Percentiles rank a stretch among this genome's conserved stretches.
Conservation (phyloP, 257 asterid genomes). For the Ocimum tenuiflorum region DNA sequence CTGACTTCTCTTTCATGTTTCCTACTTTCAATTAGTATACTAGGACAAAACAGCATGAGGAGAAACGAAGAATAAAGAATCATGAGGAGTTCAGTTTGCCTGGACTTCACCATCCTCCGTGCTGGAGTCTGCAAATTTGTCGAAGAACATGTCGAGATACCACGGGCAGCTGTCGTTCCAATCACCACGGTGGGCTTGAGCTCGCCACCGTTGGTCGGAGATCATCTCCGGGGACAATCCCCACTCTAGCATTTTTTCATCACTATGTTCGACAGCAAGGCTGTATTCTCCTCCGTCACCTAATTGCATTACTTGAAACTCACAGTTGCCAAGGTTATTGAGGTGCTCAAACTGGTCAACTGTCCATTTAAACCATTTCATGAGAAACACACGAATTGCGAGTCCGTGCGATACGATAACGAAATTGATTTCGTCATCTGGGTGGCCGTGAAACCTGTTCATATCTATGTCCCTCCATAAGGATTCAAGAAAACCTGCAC, state of each 20-base stretch:
- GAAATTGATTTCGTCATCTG: constrained; percentile 40
- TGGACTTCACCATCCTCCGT: constrained; percentile 26
- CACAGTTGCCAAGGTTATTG: constrained; percentile 46
- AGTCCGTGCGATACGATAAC: constrained; percentile 54
- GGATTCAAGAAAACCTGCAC: constrained; percentile 58
- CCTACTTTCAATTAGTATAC: neutral
- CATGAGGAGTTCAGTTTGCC: neutral
- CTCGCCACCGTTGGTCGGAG: constrained; percentile 52
- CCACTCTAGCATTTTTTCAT: constrained; percentile 43
- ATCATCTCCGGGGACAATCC: constrained; percentile 53
- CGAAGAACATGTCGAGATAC: constrained; percentile 47
- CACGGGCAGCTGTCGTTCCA: constrained; percentile 44
- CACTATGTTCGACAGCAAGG: constrained; percentile 43
- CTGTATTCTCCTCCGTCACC: constrained; percentile 63
- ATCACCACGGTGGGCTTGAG: constrained; percentile 34
- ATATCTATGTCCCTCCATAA: constrained; percentile 67
- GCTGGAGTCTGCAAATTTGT: constrained; percentile 39
- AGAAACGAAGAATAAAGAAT: constrained; percentile 1
- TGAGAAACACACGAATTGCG: constrained; percentile 53
- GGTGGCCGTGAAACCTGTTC: constrained; percentile 40
- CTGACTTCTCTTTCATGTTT: too few species aligned
- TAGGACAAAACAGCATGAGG: constrained; percentile 2
- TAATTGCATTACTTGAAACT: constrained; percentile 50
- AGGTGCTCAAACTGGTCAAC: constrained; percentile 51
- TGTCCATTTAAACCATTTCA: constrained; percentile 68